A percentile compares a stretch with the other conserved stretches of the same genome.
phyloP scores from a whole-genome alignment of 176 grass and related monocot genomes.

The Canna indica region DNA sequence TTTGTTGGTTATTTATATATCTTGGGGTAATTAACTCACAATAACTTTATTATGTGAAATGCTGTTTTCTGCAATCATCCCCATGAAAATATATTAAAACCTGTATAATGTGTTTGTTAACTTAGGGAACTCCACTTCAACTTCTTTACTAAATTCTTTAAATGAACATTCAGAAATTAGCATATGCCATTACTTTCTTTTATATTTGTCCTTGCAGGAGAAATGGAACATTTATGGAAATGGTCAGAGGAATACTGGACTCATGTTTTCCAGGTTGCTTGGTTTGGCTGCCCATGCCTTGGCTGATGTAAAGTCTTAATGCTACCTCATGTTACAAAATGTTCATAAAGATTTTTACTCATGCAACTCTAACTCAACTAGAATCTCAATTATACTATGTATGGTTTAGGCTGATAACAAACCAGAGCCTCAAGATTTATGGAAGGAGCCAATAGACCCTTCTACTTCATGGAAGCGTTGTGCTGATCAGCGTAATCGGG shows the following conservation, averaged over 20 bases:
- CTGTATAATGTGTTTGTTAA: background rate
- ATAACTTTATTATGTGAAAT: background rate
- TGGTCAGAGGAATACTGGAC: constrained; percentile 28
- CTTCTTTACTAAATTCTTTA: background rate
- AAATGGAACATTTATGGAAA: constrained; percentile 24
- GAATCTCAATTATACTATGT: constrained; percentile 12
- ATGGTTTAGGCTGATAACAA: constrained; percentile 72
- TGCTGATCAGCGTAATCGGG: constrained; percentile 46
- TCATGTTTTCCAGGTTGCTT: constrained; percentile 70
- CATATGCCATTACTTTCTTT: background rate
- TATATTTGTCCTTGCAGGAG: constrained; percentile 32
- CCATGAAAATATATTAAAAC: no score
- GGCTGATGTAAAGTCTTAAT: constrained; percentile 61
- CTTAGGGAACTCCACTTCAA: background rate
- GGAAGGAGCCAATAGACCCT: constrained; percentile 70
- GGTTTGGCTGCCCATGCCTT: constrained; percentile 76
- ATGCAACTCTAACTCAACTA: constrained; percentile 1
- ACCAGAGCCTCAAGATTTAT: constrained; percentile 66
- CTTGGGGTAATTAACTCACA: background rate
- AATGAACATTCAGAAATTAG: constrained; percentile 8
- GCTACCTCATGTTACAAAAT: background rate
- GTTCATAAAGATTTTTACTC: background rate
- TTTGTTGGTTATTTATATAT: background rate
- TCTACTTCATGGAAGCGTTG: constrained; percentile 66
- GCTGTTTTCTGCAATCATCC: background rate